These are phyloP conservation scores for Mallotus nudiflorus DNA, from an alignment of 345 rosid species.

Conservation along the genomic window DNA sequence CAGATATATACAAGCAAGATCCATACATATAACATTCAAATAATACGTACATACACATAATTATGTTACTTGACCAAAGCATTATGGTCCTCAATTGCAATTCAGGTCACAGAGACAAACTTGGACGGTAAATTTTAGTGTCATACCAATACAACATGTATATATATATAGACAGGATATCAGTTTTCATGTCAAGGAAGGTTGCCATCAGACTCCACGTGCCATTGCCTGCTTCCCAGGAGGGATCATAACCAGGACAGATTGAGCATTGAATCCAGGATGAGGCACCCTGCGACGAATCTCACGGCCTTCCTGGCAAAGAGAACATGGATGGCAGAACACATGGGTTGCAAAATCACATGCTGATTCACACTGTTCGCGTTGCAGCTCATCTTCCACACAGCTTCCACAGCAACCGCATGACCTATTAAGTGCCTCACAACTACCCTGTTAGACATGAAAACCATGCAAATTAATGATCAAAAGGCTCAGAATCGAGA, in stretches of 20 bases:
- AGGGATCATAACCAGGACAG: conserved; percentile 69
- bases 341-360: conserved; percentile 80
- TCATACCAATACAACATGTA: neutral
- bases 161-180: conserved; percentile 11
- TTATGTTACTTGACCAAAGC: neutral
- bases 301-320: conserved; percentile 99
- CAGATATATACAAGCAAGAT: neutral
- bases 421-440: conserved; percentile 73
- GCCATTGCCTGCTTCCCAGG: conserved; percentile 81
- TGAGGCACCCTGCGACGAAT: conserved; percentile 81
- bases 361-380: conserved; percentile 66
- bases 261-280: conserved; percentile 78
- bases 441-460: conserved; percentile 61
- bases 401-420: conserved; percentile 84
- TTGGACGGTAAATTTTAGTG: neutral
- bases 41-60: neutral
- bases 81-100: neutral
- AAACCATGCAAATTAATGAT: conserved; percentile 13
- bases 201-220: conserved; percentile 41
- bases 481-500: neutral
- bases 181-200: neutral
- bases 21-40: neutral
- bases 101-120: neutral
- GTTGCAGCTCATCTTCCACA: conserved; percentile 67
- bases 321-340: conserved; percentile 79